phyloP scores from a whole-genome alignment of 1,284 basidiomycete species.

The Omphalotus olearius region DNA sequence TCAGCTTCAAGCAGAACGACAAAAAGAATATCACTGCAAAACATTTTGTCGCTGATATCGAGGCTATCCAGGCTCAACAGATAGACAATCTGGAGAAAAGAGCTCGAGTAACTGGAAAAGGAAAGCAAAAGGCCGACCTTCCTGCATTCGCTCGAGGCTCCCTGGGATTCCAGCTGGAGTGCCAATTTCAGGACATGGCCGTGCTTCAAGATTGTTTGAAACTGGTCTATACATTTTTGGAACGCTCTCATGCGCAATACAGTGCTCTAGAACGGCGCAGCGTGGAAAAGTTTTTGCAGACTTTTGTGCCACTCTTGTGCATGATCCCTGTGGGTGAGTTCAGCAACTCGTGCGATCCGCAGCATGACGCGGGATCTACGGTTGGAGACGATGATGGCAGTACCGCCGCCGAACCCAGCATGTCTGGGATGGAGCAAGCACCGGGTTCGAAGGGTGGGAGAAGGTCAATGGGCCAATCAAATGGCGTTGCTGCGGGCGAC shows the following conservation, averaged over 20 bases:
- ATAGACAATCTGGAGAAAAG: conserved; percentile 23
- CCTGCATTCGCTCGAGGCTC: conserved; percentile 26
- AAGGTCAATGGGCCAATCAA: conserved; percentile 38
- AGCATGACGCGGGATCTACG: conserved; percentile 33
- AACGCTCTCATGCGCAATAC: conserved; percentile 77
- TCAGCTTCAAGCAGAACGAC: conserved; percentile 93
- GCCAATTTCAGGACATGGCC: conserved; percentile 72
- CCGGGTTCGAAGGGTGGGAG: conserved; percentile 30
- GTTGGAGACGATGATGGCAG: conserved; percentile 45
- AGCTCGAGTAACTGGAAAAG: conserved; percentile 3
- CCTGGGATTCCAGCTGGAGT: conserved; percentile 74
- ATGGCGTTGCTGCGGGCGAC: conserved; percentile 61
- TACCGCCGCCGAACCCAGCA: conserved; percentile 38
- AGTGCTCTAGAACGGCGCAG: conserved; percentile 75
- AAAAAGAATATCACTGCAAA: conserved; percentile 95
- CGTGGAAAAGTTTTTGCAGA: conserved; percentile 82
- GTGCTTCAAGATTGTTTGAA: conserved; percentile 89
- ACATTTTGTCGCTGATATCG: conserved; percentile 87
- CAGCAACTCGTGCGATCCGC: conserved; percentile 64
- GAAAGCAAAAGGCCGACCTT: conserved; percentile 5
- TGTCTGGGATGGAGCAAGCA: background rate
- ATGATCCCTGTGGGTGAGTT: conserved; percentile 76
- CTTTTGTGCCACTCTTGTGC: conserved; percentile 84
- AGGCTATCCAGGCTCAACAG: conserved; percentile 73
- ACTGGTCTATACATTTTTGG: conserved; percentile 87